Base-by-base conservation (phyloP, 257 asterid species). In the Pogostemon cablin region DNA sequence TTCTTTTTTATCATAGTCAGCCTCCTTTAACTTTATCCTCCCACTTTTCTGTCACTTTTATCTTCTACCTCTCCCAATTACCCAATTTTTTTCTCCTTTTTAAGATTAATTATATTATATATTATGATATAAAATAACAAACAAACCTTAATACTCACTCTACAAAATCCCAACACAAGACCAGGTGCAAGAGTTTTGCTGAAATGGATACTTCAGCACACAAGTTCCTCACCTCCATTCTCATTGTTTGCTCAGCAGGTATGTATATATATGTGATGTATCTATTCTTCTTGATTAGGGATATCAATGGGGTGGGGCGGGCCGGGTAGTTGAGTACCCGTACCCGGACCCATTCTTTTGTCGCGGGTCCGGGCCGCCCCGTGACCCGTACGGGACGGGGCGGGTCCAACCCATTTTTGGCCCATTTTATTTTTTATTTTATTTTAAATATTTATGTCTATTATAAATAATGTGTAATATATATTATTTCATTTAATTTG, bases 221-320 rank as follows among this genome's bases (percentile, higher is more conserved):
- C 52, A 65, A 76, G 49, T 44, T 40, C 47, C 70, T 85, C 42
- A 56, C 69, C 42, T 68, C 73, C 9, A 63, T 73, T 48, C 80
- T 77, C 70, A 43, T 84, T 68, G 61, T 62, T 74, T 78, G 74
- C 69, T 83, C 82, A 74, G 52, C 84, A 59, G 95, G 98, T 90
- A 69, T 77, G 86, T 61, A 7, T 48, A 56, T 60, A 52, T 40
- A 4, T 50, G 56, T 12, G 32, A 1, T 25, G 15, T 1, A 46
- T 52, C 2, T 32, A 34, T 12, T 52, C 37, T 53, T 2, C 17
- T 5, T 52, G 1, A 4, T 15, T 50, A 6, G n/a, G n/a, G n/a
- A n/a, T n/a, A n/a, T n/a, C n/a, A n/a, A n/a, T n/a, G n/a, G n/a
- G n/a, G n/a, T n/a, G n/a, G n/a, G n/a, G n/a, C n/a, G n/a, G n/a